Base-by-base conservation (phyloP, 1,284 basidiomycete genomes). In the Tilletia caries region DNA sequence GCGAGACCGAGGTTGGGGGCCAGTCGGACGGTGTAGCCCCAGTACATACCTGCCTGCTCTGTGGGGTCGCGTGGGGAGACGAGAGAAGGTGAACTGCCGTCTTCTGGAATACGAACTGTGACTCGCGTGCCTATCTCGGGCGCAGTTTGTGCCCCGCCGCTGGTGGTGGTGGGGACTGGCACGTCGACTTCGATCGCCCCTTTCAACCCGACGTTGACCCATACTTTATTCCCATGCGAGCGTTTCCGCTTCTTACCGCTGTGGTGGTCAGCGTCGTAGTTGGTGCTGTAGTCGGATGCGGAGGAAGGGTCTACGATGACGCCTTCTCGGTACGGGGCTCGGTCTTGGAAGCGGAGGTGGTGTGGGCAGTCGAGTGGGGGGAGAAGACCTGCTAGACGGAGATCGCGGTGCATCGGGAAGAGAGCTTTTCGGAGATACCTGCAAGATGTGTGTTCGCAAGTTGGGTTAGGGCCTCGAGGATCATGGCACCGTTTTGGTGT, bases 361-460 rank as follows among this genome's bases (percentile, higher is more conserved):
- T 83, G 82, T 15, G 82, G 82, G 62, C 76, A 78, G 71, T 83
- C 82, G 8, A 83, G 71, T 0, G 82, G 82, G 10, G 82, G 80
- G 46, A 83, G 75, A 20, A 83, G 66, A 13, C 82, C 82, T 0
- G 82, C 82, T n/a, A 82, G 69, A 12, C 81, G 70, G 34, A 83
- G 68, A 64, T 81, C 76, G 34, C 76, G 75, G 68, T 83, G 82
- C 75, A 83, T 78, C 12, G 82, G 82, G 44, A 83, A 81, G 52
- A 83, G 70, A 10, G 75, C 71, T 68, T 79, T 79, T 12, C 82
- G 75, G 29, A 83, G 68, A 66, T 83, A 83, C 67, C 75, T 77
- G 23, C n/a, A n/a, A n/a, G n/a, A n/a, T n/a, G n/a, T n/a, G n/a
- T n/a, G n/a, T 18, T 27, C 23, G 64, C 15, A 27, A 12, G 34